Evolutionary conservation across 805 yeast species (phyloP), one percentile per base, ranked within the genome.

Genomic region (Teunomyces pallodes): DNA sequence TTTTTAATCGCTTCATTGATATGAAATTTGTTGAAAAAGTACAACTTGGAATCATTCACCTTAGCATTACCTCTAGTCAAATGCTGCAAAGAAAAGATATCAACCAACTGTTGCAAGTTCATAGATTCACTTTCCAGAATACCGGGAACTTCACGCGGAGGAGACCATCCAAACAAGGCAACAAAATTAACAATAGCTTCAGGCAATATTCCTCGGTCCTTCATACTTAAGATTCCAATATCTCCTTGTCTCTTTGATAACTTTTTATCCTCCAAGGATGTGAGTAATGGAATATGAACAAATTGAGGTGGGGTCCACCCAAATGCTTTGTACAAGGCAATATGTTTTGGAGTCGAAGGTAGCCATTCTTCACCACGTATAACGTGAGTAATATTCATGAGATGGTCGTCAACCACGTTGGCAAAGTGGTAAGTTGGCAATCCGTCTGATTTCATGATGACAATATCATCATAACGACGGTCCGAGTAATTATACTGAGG

Each of bases 291-390:
- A 43, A 94, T 86, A 62, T 94, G 99, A n/a, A 87, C 76, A 62
- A 82, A 94, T 14, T 75, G 59, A 0, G 99, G 99, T 0, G 86
- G 81, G 0, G 59, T 54, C 97, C 97, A 92, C 0, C 87, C 89
- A 61, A 92, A 85, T 0, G 97, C 96, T 13, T 77, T 57, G 62
- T 94, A 95, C 45, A 94, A 64, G 0, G 96, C 92, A 41, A 90
- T 76, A 60, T 94, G 99, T 58, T 91, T 92, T 2, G 97, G 96
- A 0, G 99, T 94, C 0, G 98, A 89, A 1, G 96, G 87, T 9
- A 94, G 70, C 99, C 99, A 94, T 65, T 94, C 99, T 61, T 94
- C 99, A 30, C 99, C 99, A 55, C 99, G 76, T 4, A 94, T 83
- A 7, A 94, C 99, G 66, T 94, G 97, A 0, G 97, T 87, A 39